These are phyloP conservation scores for Stevia rebaudiana DNA, from an alignment of 140 eudicot genomes.

Conservation along the genomic window DNA sequence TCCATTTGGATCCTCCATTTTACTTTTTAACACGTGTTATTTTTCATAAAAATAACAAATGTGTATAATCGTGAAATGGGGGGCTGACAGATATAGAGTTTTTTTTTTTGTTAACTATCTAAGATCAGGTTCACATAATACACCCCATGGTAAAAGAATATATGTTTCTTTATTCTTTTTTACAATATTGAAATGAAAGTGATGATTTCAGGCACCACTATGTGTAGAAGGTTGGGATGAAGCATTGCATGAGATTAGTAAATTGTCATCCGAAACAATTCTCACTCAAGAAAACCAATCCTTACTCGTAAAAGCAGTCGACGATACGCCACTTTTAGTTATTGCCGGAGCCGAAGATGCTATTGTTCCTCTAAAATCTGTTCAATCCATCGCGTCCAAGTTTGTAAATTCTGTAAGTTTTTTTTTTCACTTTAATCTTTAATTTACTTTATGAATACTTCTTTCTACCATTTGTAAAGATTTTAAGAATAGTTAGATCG, in stretches of 20 bases:
- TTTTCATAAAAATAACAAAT: too few relatives aligned
- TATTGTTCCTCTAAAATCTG: slow-evolving; percentile 62
- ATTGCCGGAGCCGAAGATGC: slow-evolving; percentile 94
- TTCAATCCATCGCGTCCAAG: slow-evolving; percentile 82
- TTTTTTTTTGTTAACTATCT: too few relatives aligned
- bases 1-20: too few relatives aligned
- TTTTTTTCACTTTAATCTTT: not conserved
- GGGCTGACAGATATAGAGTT: too few relatives aligned
- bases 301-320: slow-evolving; percentile 51
- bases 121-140: too few relatives aligned
- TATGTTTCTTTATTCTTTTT: not conserved
- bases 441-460: not conserved
- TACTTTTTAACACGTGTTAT: too few relatives aligned
- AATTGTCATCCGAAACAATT: slow-evolving; percentile 61
- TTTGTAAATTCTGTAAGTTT: slow-evolving; percentile 80
- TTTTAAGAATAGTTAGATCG: too few relatives aligned
- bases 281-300: slow-evolving; percentile 52
- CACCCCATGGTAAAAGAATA: not conserved
- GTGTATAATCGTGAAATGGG: too few relatives aligned
- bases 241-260: slow-evolving; percentile 84
- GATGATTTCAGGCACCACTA: slow-evolving; percentile 53
- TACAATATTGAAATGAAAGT: not conserved
- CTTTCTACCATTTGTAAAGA: too few relatives aligned
- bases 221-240: slow-evolving; percentile 92
- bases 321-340: slow-evolving; percentile 60